A percentile compares a stretch with the other conserved stretches of the same genome.
Conservation (phyloP, 345 rosid genomes). For the Pseudoturritis turrita region DNA sequence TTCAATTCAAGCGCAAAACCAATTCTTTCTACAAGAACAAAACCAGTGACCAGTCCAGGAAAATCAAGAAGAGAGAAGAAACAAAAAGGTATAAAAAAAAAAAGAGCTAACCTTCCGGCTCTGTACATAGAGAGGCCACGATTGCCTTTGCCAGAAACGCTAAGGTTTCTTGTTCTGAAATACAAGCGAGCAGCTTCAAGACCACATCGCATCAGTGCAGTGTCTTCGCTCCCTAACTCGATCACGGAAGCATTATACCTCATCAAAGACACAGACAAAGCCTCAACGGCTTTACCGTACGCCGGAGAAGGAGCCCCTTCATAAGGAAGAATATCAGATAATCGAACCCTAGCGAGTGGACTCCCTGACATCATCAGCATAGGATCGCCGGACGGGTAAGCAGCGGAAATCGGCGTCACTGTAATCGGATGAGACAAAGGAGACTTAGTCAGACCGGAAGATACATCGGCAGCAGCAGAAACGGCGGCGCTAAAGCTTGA, state of each 20-base stretch:
- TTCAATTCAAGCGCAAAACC: background rate
- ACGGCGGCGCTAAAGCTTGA: constrained; percentile 12
- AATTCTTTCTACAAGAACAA: background rate
- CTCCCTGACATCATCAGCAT: constrained; percentile 27
- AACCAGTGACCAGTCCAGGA: background rate
- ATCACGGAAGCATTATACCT: constrained; percentile 82
- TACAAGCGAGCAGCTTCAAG: constrained; percentile 75
- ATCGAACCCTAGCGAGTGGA: constrained; percentile 57
- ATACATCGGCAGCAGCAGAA: constrained; percentile 4
- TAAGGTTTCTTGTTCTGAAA: constrained; percentile 53
- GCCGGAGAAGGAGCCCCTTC: constrained; percentile 71
- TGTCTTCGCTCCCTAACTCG: constrained; percentile 69
- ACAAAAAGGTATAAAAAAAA: no score
- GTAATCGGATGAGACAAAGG: constrained; percentile 20
- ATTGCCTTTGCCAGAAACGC: constrained; percentile 41
- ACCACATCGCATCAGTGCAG: constrained; percentile 74
- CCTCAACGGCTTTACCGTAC: constrained; percentile 74
- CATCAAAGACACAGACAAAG: constrained; percentile 73
- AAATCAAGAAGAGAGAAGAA: background rate
- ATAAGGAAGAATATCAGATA: constrained; percentile 62
- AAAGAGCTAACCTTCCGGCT: constrained; percentile 69
- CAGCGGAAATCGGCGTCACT: constrained; percentile 37
- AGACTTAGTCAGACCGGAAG: background rate
- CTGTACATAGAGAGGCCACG: constrained; percentile 77
- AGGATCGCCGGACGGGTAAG: constrained; percentile 34